Evolutionary conservation across 148 eudicot genomes (phyloP).

Genomic region (Fagopyrum tataricum): DNA sequence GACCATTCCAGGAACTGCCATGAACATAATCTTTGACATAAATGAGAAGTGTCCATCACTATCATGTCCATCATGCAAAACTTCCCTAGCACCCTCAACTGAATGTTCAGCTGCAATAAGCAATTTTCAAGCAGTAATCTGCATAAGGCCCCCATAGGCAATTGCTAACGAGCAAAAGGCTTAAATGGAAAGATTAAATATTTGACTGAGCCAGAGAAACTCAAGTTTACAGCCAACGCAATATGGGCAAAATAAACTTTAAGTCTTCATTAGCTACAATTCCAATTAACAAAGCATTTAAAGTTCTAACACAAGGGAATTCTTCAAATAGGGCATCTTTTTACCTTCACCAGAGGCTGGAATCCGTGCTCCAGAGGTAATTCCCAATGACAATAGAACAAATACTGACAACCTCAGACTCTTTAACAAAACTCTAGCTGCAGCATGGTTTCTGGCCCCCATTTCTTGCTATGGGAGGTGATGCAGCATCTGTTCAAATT

Average conservation of each 20-base stretch:
- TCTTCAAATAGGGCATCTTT: background rate
- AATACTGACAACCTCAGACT: background rate
- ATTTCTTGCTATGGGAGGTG: slow-evolving; percentile 5
- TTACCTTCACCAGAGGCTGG: slow-evolving; percentile 9
- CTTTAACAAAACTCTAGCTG: slow-evolving; percentile 1
- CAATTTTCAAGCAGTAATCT: background rate
- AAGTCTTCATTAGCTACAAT: background rate
- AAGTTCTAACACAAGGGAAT: background rate
- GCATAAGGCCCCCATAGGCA: background rate
- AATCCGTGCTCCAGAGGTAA: slow-evolving; percentile 9
- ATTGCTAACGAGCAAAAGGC: background rate
- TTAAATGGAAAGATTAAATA: background rate
- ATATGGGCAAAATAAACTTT: background rate
- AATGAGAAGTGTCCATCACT: slow-evolving; percentile 21
- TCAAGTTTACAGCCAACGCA: background rate
- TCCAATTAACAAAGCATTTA: background rate
- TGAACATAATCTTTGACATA: slow-evolving; percentile 37
- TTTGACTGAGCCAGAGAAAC: background rate
- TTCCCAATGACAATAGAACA: background rate
- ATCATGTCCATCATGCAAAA: slow-evolving; percentile 14
- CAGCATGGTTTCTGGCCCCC: background rate
- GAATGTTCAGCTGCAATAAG: slow-evolving; percentile 10
- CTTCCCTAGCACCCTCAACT: slow-evolving; percentile 3
- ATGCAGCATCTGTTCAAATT: background rate
- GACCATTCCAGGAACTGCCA: slow-evolving; percentile 60